Conservation (phyloP, 129 eudicot species). For the Tagetes erecta region DNA sequence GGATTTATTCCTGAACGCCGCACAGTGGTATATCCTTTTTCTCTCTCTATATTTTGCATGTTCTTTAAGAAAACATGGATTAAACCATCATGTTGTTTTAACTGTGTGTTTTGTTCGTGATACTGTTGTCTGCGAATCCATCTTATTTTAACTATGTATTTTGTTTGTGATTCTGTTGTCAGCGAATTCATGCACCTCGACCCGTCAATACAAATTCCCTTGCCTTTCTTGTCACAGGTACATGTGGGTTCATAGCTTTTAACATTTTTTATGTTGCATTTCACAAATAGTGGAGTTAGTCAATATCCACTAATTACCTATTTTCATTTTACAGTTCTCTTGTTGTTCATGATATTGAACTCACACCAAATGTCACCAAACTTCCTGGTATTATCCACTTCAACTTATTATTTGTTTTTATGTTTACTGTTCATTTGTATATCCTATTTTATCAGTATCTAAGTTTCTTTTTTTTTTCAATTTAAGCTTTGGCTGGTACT, state of each 20-base stretch:
- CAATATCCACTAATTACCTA: background rate
- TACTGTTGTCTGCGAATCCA: conserved; percentile 57
- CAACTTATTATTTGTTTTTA: background rate
- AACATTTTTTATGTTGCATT: background rate
- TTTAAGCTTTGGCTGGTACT: conserved; percentile 90
- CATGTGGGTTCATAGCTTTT: background rate
- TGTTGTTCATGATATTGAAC: conserved; percentile 88
- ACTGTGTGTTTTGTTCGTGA: conserved; percentile 15
- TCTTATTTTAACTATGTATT: conserved; percentile 32
- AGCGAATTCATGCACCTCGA: conserved; percentile 88
- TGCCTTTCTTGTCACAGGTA: conserved; percentile 95
- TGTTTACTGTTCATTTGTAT: conserved; percentile 8
- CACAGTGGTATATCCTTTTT: conserved; percentile 52
- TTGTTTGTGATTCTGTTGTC: conserved; percentile 17
- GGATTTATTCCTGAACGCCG: conserved; percentile 85
- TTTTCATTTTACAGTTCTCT: conserved; percentile 60
- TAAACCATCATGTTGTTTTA: conserved; percentile 17
- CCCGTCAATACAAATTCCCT: conserved; percentile 90
- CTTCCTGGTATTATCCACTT: conserved; percentile 64
- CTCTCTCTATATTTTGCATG: background rate
- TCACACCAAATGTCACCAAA: conserved; percentile 95
- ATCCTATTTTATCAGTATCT: background rate
- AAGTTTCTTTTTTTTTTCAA: background rate
- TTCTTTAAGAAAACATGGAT: background rate
- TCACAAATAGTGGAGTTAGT: background rate